A percentile compares a stretch with the other conserved stretches of the same genome.
phyloP scores from a whole-genome alignment of 345 rosid genomes.

The Rhizophora apiculata region DNA sequence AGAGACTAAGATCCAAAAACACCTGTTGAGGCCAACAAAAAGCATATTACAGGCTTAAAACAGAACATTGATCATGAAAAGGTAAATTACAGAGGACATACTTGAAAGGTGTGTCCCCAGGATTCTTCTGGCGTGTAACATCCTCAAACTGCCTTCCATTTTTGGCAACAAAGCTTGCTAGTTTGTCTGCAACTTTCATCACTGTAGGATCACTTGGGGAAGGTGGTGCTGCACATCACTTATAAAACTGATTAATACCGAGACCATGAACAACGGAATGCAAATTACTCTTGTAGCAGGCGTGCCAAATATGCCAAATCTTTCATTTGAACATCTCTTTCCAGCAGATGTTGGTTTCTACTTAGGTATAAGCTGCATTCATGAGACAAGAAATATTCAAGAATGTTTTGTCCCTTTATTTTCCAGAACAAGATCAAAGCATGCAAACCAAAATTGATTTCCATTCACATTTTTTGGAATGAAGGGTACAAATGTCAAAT shows the following conservation, averaged over 20 bases:
- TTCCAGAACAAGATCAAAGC: constrained; percentile 37
- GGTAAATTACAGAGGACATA: constrained; percentile 30
- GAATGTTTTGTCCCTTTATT: constrained; percentile 52
- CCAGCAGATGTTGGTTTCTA: constrained; percentile 82
- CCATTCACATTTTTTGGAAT: constrained; percentile 10
- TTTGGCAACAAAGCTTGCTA: constrained; percentile 98
- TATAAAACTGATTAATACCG: constrained; percentile 99
- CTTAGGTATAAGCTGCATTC: constrained; percentile 93
- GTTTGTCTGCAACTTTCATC: constrained; percentile 95
- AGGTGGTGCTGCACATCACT: constrained; percentile 99
- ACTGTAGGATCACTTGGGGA: constrained; percentile 84
- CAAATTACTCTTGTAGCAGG: constrained; percentile 97
- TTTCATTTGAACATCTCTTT: constrained; percentile 88
- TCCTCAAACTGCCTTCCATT: constrained; percentile 94
- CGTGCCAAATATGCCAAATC: constrained; percentile 85
- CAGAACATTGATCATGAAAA: constrained; percentile 10
- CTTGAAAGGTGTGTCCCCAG: constrained; percentile 95
- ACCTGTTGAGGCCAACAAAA: neutral
- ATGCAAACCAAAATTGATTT: constrained; percentile 25
- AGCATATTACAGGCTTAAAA: constrained; percentile 6
- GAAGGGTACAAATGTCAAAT: constrained; percentile 14
- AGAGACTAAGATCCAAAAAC: neutral
- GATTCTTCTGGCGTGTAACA: constrained; percentile 88
- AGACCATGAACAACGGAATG: constrained; percentile 97
- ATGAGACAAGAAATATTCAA: constrained; percentile 80